Percentiles rank a stretch among this genome's conserved stretches.
phyloP scores from a whole-genome alignment of 2,329 filamentous ascomycete genomes.

The Coniochaeta ligniaria region DNA sequence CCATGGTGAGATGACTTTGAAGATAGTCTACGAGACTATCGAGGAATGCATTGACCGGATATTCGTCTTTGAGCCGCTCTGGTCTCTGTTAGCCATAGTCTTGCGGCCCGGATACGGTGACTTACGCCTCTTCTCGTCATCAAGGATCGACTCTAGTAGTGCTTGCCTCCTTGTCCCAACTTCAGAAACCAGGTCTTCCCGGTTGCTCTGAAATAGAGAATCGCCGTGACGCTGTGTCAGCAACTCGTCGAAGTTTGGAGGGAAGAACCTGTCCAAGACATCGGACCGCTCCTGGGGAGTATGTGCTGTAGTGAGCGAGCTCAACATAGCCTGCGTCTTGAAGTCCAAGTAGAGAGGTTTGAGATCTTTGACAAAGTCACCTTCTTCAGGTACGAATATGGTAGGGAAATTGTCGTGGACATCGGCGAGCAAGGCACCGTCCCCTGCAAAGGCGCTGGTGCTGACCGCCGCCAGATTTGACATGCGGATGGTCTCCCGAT shows the following conservation, averaged over 20 bases:
- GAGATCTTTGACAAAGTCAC: slow-evolving; percentile 31
- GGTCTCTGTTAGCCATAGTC: slow-evolving; percentile 8
- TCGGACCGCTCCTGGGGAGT: slow-evolving; percentile 32
- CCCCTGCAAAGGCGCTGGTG: slow-evolving; percentile 28
- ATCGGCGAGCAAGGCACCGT: slow-evolving; percentile 30
- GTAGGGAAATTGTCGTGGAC: slow-evolving; percentile 38
- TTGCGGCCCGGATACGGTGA: neutral
- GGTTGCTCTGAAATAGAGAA: slow-evolving; percentile 26
- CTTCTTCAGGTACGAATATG: slow-evolving; percentile 30
- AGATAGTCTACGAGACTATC: slow-evolving; percentile 22
- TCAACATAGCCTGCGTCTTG: slow-evolving; percentile 45
- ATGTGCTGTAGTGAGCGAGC: slow-evolving; percentile 40
- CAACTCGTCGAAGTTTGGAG: slow-evolving; percentile 45
- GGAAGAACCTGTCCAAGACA: slow-evolving; percentile 49
- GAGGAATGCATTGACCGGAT: slow-evolving; percentile 29
- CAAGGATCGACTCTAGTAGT: slow-evolving; percentile 43
- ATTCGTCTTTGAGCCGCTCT: slow-evolving; percentile 28
- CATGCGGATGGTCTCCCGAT: slow-evolving; percentile 34
- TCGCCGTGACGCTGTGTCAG: slow-evolving; percentile 30
- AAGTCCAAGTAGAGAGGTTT: slow-evolving; percentile 37
- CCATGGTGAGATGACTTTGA: slow-evolving; percentile 19
- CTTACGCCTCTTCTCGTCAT: slow-evolving; percentile 33
- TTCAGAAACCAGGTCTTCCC: slow-evolving; percentile 26
- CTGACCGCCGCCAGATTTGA: slow-evolving; percentile 42
- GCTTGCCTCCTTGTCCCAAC: slow-evolving; percentile 34